Base-by-base conservation (phyloP, 768 basidiomycete genomes). In the Rickenella mellea region DNA sequence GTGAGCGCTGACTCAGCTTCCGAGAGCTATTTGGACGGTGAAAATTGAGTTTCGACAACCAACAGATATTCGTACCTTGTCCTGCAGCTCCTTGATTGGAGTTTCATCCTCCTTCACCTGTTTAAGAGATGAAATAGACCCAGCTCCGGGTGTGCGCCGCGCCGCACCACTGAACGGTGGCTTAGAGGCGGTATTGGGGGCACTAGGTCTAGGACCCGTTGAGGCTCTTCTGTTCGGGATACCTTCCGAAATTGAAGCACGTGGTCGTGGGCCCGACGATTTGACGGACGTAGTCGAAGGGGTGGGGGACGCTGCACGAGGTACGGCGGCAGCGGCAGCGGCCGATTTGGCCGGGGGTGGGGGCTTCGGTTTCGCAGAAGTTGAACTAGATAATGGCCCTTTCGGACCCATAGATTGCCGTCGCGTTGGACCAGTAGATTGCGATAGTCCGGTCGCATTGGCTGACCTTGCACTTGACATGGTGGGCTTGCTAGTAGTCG, bases 121-220 rank as follows among this genome's bases (percentile, higher is more conserved):
- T 45, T 69, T 72, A 45, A 87, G 78, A 7, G 85, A 85, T n/a
- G 81, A 71, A 37, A 87, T 77, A 11, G 85, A 87, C 20, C 68
- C 63, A 28, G 74, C 52, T 22, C 73, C 59, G 14, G 74, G 68
- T 42, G 71, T 57, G 30, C 74, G 47, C 42, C 65, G 73, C 7
- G 65, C 51, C 22, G 64, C 52, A 40, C 61, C 49, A 32, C 63
- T 51, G 12, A 67, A 46, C 21, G 66, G 53, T 42, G 67, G 49
- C 24, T 66, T 65, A 2, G 66, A 55, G 35, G 65, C 50, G 22
- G 61, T 55, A 21, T 72, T 43, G 11, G 64, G 54, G 6, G 55
- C 38, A n/a, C 57, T 51, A 17, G 61, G 27, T 33, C 56, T 61
- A 17, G 33, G 33, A 4, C 33, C 33, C 33, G 24, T 19, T 4